Evolutionary conservation across 352 stramenopile species (phyloP).

Genomic region (Phytophthora sojae): DNA sequence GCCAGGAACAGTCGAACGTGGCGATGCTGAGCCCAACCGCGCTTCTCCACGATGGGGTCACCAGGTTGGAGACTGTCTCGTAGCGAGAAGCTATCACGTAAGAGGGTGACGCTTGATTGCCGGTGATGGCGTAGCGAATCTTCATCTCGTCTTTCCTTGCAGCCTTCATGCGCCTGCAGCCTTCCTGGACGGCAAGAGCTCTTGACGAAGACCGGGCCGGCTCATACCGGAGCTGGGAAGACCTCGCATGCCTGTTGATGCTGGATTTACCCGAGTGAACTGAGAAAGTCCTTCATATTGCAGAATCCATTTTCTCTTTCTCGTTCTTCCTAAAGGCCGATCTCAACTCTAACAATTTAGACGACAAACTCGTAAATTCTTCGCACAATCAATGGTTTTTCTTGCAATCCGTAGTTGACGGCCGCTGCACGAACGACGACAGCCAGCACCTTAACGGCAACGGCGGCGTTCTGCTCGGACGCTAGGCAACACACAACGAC

Average conservation of each 20-base stretch:
- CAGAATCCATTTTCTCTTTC: not conserved
- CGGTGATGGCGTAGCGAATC: not conserved
- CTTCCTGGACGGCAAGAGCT: not conserved
- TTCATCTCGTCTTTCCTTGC: not conserved
- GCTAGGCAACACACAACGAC: not conserved
- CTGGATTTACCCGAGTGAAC: not conserved
- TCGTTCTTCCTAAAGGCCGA: not conserved
- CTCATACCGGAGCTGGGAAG: not conserved
- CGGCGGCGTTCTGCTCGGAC: not conserved
- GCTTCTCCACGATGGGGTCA: not conserved
- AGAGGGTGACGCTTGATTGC: not conserved
- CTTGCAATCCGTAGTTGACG: not conserved
- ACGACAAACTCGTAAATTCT: not conserved
- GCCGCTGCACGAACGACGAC: not conserved
- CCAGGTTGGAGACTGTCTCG: not conserved
- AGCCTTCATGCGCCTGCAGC: not conserved
- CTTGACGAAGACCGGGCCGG: not conserved
- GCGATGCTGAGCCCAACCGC: not conserved
- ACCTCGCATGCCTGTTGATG: not conserved
- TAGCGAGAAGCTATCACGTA: not conserved
- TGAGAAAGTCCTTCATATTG: not conserved
- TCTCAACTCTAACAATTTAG: not conserved
- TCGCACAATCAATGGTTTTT: not conserved
- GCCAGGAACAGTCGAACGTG: not conserved
- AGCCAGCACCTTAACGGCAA: not conserved